Evolutionary conservation across 257 asterid genomes (phyloP).

Genomic region (Anisodus acutangulus): DNA sequence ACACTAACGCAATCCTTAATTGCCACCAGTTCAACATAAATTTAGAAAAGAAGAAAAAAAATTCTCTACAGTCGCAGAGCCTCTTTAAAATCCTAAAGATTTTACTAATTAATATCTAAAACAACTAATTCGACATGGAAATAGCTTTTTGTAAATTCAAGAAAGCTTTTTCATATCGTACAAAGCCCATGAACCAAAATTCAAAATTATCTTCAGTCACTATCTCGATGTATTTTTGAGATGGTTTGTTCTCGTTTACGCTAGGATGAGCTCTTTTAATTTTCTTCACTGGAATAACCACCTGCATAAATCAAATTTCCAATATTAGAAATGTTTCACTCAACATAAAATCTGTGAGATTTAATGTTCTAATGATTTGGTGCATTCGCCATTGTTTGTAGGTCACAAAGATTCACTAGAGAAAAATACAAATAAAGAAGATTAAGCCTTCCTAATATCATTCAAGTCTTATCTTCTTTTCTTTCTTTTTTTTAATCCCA

Average conservation of each 20-base stretch:
- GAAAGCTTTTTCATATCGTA: conserved; percentile 82
- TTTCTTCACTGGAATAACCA: conserved; percentile 68
- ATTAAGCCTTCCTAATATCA: too few relatives aligned
- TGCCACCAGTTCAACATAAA: neutral
- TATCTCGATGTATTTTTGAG: conserved; percentile 69
- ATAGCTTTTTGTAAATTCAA: conserved; percentile 60
- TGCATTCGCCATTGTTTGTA: too few relatives aligned
- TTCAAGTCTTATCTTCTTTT: too few relatives aligned
- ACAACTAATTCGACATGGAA: conserved; percentile 43
- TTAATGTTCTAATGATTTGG: too few relatives aligned
- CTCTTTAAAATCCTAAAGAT: conserved; percentile 18
- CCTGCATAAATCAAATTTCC: conserved; percentile 44
- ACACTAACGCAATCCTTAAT: neutral
- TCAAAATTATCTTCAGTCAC: conserved; percentile 72
- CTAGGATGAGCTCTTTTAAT: conserved; percentile 60
- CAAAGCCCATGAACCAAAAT: conserved; percentile 97
- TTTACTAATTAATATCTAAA: neutral
- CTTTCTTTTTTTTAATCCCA: too few relatives aligned
- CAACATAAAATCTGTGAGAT: neutral
- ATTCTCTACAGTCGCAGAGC: neutral
- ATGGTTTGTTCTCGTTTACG: conserved; percentile 61
- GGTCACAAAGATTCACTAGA: too few relatives aligned
- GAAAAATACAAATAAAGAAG: too few relatives aligned
- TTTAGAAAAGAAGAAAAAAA: neutral
- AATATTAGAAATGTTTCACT: neutral